Evolutionary conservation across 306 rosid species (phyloP).

Genomic region (Quercus robur): DNA sequence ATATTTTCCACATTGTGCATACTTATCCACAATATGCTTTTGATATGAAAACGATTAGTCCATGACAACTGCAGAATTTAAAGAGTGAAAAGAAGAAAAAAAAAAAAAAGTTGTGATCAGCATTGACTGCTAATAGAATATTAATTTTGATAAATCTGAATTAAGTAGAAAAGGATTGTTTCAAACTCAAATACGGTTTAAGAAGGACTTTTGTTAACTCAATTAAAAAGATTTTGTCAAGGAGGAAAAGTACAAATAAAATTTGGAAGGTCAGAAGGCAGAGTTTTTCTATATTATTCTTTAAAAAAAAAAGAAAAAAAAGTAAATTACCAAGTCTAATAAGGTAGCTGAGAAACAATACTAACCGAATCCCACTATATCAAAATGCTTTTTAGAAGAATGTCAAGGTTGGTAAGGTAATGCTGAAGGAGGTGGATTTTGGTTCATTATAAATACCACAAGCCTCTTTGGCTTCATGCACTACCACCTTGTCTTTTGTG

Average conservation of each 20-base stretch:
- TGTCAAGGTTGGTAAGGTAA: constrained; percentile 40
- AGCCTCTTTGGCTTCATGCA: constrained; percentile 25
- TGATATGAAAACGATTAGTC: neutral
- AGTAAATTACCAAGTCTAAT: neutral
- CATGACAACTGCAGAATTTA: neutral
- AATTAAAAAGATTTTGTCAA: neutral
- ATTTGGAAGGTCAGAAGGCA: constrained; percentile 7
- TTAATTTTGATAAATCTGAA: neutral
- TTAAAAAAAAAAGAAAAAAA: neutral
- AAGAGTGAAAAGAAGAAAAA: neutral
- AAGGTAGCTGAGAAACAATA: constrained; percentile 13
- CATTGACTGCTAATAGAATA: neutral
- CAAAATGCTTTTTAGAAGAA: constrained; percentile 6
- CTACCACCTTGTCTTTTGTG: constrained; percentile 15
- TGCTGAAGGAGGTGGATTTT: neutral
- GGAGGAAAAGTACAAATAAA: neutral
- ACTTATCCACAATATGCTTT: constrained; percentile 1
- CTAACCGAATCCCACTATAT: constrained; percentile 3
- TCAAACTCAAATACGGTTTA: constrained; percentile 2
- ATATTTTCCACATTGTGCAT: neutral
- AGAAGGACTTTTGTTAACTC: neutral
- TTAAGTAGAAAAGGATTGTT: constrained; percentile 1
- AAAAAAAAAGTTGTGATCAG: neutral
- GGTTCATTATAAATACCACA: constrained; percentile 48
- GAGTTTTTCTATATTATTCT: neutral